A percentile compares a stretch with the other conserved stretches of the same genome.
Evolutionary conservation across 176 grass and related monocot species (phyloP).

Genomic region (Rhynchospora tenuis): DNA sequence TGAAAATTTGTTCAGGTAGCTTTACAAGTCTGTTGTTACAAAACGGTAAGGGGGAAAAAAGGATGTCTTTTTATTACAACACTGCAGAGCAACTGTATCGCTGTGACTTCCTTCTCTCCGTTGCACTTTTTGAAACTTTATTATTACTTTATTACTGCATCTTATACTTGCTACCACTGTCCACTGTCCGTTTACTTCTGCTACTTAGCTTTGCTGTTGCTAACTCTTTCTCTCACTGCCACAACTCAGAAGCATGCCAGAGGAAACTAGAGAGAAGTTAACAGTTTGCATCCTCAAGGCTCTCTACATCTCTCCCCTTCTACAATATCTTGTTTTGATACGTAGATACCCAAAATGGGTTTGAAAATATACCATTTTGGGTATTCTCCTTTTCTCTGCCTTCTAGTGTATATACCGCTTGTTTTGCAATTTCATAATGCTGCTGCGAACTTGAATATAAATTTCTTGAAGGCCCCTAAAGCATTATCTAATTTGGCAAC

Average conservation of each 20-base stretch:
- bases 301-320: neutral
- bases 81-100: conserved; percentile 14
- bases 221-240: conserved; percentile 12
- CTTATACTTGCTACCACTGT: neutral
- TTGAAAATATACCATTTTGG: conserved; percentile 9
- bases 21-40: neutral
- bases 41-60: neutral
- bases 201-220: neutral
- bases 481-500: conserved; percentile 37
- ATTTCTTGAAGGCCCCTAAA: conserved; percentile 38
- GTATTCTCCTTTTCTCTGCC: neutral
- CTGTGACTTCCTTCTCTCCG: neutral
- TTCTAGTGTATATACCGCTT: conserved; percentile 1
- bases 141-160: conserved; percentile 25
- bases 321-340: neutral
- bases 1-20: neutral
- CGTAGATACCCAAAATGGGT: conserved; percentile 9
- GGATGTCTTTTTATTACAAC: neutral
- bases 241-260: neutral
- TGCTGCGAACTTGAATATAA: conserved; percentile 21
- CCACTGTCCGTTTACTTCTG: neutral
- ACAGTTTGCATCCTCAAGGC: conserved; percentile 3
- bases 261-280: conserved; percentile 6
- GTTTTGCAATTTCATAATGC: conserved; percentile 13
- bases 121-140: conserved; percentile 12